A percentile compares a stretch with the other conserved stretches of the same genome.
Evolutionary conservation across 441 rosid genomes (phyloP).

Genomic region (Populus hybrid): DNA sequence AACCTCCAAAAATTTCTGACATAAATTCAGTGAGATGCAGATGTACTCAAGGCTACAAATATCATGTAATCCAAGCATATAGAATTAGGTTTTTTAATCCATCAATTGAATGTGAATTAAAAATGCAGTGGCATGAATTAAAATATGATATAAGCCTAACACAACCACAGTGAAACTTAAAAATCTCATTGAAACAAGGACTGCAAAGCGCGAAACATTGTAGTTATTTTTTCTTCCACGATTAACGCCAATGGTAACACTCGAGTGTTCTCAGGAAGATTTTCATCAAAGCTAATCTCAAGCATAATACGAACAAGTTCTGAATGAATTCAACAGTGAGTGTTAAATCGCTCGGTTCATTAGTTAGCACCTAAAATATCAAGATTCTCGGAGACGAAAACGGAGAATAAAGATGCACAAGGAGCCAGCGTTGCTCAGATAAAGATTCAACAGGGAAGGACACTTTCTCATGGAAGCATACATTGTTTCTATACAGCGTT

Average conservation of each 20-base stretch:
- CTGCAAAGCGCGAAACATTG: background rate
- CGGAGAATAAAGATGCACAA: background rate
- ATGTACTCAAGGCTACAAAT: background rate
- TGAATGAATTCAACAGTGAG: no score
- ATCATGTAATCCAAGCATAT: background rate
- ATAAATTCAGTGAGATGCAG: background rate
- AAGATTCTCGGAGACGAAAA: no score
- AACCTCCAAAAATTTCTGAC: background rate
- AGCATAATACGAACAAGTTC: no score
- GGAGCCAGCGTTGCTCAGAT: background rate
- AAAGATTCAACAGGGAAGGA: background rate
- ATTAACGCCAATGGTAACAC: background rate
- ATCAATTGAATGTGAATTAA: background rate
- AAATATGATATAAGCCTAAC: background rate
- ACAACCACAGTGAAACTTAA: background rate
- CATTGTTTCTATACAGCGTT: slow-evolving; percentile 29
- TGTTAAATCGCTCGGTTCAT: no score
- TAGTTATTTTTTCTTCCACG: background rate
- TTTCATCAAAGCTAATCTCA: no score
- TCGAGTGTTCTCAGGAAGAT: background rate
- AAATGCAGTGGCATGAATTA: background rate
- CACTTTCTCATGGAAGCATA: slow-evolving; percentile 21
- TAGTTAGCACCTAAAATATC: background rate
- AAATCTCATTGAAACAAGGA: background rate
- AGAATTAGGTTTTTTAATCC: background rate